Base-by-base conservation (phyloP, 2,329 filamentous ascomycete species). In the Blumeriella jaapii region DNA sequence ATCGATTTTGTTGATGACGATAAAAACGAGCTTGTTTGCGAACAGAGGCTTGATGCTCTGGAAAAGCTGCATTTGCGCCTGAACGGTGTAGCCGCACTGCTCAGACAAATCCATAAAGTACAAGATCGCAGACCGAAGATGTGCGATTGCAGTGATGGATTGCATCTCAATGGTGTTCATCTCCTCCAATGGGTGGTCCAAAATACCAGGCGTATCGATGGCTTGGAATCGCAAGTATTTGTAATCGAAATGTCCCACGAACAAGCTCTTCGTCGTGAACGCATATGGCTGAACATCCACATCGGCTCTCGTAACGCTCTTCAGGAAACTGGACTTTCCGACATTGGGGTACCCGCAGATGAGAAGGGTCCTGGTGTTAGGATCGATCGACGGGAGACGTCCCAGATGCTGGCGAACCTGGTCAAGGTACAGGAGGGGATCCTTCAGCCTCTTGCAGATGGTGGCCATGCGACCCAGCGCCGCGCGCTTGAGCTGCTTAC, bases 131-230 rank as follows among this genome's bases (percentile, higher is more conserved):
- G 87, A 93, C 52, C 89, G 76, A 56, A 98, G 69, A 67, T 98
- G 93, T 33, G 91, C 91, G 64, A 98, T 94, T 8, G 93, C 91
- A 12, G 89, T 96, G 50, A 98, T 95, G 43, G 82, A 82, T 68
- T 96, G 91, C 85, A 96, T 96, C 63, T 98, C 91, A 56, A 98
- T 98, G 3, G 91, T 96, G 65, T 95, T 94, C 91, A 96, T 98
- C 65, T 96, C 91, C 63, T 96, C 91, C 6, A 98, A 74, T 22
- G 89, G 87, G 59, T 98, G 91, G 53, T 98, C 91, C 42, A 98
- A 67, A 49, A 98, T 94, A 68, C 91, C 91, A n/a, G 89, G 89
- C 8, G 91, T 98, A 62, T 98, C 91, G 51, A 98, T 95, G 17
- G 86, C 87, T 64, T 87, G 82, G 64, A 86, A 86, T 44, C 83